These are phyloP conservation scores for Arabidopsis thaliana DNA, from an alignment of 345 rosid species.

Conservation along the genomic window TAIR10.1 NC_003075.7:15953001-15953500, in stretches of 20 bases:
- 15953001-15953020: slow-evolving; percentile 23
- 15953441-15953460: slow-evolving; percentile 24
- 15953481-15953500: slow-evolving; percentile 26
- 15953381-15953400: slow-evolving; percentile 17
- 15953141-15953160: not conserved
- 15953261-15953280: slow-evolving; percentile 27
- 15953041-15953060: slow-evolving; percentile 64
- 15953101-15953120: not conserved
- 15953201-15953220: slow-evolving; percentile 31
- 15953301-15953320: slow-evolving; percentile 10
- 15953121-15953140: not conserved
- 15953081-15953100: not conserved
- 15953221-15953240: slow-evolving; percentile 28
- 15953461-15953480: slow-evolving; percentile 24
- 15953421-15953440: slow-evolving; percentile 26
- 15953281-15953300: slow-evolving; percentile 17
- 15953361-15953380: slow-evolving; percentile 22
- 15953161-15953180: slow-evolving; percentile 18
- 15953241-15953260: slow-evolving; percentile 24
- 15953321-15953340: slow-evolving; percentile 30
- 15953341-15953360: slow-evolving; percentile 19
- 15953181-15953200: slow-evolving; percentile 22
- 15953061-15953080: slow-evolving; percentile 49
- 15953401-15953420: slow-evolving; percentile 17
- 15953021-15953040: slow-evolving; percentile 42